A percentile compares a stretch with the other conserved stretches of the same genome.
Evolutionary conservation across 306 rosid genomes (phyloP).

Genomic region (Lathyrus sativus): DNA sequence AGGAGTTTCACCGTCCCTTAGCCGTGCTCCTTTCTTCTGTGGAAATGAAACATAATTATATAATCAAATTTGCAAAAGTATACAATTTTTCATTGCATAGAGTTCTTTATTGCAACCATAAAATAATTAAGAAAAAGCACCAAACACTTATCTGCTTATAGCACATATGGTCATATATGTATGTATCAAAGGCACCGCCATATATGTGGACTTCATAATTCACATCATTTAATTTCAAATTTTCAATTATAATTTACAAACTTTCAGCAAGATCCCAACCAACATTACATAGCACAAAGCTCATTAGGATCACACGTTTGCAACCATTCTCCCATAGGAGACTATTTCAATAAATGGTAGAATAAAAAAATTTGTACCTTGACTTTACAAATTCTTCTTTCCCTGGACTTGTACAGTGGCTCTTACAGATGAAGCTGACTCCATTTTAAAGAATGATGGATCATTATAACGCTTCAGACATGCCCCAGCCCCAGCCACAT

Average conservation of each 20-base stretch:
- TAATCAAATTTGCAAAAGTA: too few relatives aligned
- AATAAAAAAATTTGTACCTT: conserved; percentile 60
- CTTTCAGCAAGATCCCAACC: conserved; percentile 26
- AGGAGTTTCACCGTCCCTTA: too few relatives aligned
- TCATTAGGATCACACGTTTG: conserved; percentile 5
- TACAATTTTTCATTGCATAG: too few relatives aligned
- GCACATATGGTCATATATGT: too few relatives aligned
- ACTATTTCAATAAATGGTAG: conserved; percentile 1
- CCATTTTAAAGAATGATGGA: conserved; percentile 84
- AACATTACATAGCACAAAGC: conserved; percentile 21
- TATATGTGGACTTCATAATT: too few relatives aligned
- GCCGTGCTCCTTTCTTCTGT: too few relatives aligned
- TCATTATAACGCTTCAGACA: conserved; percentile 93
- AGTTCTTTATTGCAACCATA: too few relatives aligned
- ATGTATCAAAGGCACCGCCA: too few relatives aligned
- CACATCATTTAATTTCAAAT: too few relatives aligned
- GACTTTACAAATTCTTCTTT: conserved; percentile 69
- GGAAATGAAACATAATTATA: too few relatives aligned
- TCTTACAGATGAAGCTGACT: conserved; percentile 51
- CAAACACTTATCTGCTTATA: too few relatives aligned
- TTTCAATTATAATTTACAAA: conserved; percentile 27
- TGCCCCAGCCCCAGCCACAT: conserved; percentile 97
- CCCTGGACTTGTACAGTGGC: conserved; percentile 51
- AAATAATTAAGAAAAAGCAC: too few relatives aligned
- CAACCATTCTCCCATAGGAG: conserved; percentile 20